phyloP scores from a whole-genome alignment of 768 basidiomycete genomes.

The Trametes sanguinea region DNA sequence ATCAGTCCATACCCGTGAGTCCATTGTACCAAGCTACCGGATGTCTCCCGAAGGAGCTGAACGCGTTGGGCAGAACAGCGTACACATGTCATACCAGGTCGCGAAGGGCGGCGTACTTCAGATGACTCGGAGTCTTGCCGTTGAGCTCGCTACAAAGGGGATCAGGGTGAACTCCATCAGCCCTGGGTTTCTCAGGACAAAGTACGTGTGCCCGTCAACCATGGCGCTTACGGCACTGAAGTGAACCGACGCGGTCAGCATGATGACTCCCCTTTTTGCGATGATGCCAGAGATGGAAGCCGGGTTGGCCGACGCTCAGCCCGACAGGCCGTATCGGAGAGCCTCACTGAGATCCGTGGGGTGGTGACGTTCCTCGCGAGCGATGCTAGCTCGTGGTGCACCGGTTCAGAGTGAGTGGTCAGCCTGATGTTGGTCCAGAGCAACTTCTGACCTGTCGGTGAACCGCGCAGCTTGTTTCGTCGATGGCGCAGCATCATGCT shows the following conservation, averaged over 20 bases:
- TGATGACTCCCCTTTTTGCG: background rate
- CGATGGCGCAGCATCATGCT: too few relatives aligned
- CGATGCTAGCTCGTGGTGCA: constrained; percentile 63
- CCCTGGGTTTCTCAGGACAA: constrained; percentile 73
- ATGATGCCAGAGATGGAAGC: background rate
- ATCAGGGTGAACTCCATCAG: constrained; percentile 78
- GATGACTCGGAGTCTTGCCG: constrained; percentile 80
- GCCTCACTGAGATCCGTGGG: constrained; percentile 70
- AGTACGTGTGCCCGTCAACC: constrained; percentile 35
- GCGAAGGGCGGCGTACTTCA: constrained; percentile 78
- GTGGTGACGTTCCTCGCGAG: constrained; percentile 56
- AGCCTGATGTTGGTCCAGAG: too few relatives aligned
- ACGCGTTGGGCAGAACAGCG: constrained; percentile 52
- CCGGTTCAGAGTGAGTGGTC: constrained; percentile 64
- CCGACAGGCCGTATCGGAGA: constrained; percentile 67
- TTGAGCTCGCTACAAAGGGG: constrained; percentile 61
- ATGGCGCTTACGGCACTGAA: background rate
- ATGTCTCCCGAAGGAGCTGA: too few relatives aligned
- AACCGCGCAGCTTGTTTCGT: too few relatives aligned
- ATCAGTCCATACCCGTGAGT: constrained; percentile 61
- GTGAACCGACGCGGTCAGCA: background rate
- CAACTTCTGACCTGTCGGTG: too few relatives aligned
- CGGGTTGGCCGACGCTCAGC: constrained; percentile 52
- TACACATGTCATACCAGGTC: constrained; percentile 71
- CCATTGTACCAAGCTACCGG: background rate